Base-by-base conservation (phyloP, 2,329 filamentous ascomycete genomes). In the Colletotrichum lentis region DNA sequence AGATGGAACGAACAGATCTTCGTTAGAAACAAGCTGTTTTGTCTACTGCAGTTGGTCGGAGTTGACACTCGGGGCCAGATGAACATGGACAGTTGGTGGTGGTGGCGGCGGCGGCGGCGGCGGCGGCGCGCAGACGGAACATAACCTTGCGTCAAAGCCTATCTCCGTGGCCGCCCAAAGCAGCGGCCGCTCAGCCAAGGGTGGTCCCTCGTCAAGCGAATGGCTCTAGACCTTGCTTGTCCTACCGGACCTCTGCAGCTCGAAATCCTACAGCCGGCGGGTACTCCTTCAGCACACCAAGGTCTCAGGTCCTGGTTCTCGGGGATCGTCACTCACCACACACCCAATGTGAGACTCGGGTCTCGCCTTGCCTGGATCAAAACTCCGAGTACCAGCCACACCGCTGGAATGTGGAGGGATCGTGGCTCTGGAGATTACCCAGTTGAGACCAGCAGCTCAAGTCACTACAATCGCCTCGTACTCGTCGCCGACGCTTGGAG, bases 351-450 rank as follows among this genome's bases (percentile, higher is more conserved):
- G n/a, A 24, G 37, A 27, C 37, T 44, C 22, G 46, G 35, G 47
- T 43, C 47, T 61, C 37, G 47, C 37, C 58, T 61, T 27, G 47
- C 44, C 35, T 61, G 18, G 58, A 43, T 39, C 37, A 31, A 41
- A 52, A 22, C 24, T 41, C 22, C 20, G 46, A n/a, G 20, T 39
- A 31, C 27, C 35, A 35, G 46, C 58, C 58, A 61, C 16, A 16
- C 44, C 35, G 11, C 16, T 31, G 46, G 57, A 43, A 60, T 60
- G 44, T 39, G 31, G 44, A 44, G 20, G 43, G 55, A 49, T 37
- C 20, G 20, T 5, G 20, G 31, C 11, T 20, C 16, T 39, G 35
- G 53, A 31, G 22, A 14, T 52, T 61, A 22, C 35, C 46, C 37
- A 7, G 31, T 35, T 5, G 47, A 43, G 47, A 53, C 20, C 35